phyloP scores from a whole-genome alignment of 208 protist species.

The Angomonas ambiguus region DNA sequence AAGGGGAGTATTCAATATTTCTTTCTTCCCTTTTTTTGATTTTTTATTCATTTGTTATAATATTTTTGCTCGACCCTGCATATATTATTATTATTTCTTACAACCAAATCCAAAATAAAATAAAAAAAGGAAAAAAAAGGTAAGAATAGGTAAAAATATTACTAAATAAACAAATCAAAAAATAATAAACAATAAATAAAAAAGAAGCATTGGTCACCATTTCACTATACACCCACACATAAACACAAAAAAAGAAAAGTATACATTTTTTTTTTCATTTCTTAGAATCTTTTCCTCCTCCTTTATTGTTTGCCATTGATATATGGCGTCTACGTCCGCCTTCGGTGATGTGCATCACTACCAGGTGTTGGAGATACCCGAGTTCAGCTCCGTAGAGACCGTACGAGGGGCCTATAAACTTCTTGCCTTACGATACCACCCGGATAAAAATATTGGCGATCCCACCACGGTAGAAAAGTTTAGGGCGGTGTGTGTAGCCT shows the following conservation, averaged over 20 bases:
- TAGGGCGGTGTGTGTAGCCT: constrained; percentile 90
- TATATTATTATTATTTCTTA: background rate
- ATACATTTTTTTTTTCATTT: background rate
- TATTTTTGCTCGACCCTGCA: background rate
- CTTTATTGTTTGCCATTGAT: constrained; percentile 15
- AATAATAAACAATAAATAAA: background rate
- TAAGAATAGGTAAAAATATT: too few species aligned
- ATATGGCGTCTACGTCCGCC: background rate
- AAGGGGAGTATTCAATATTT: background rate
- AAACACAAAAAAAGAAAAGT: constrained; percentile 7
- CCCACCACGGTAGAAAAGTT: constrained; percentile 81
- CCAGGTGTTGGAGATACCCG: constrained; percentile 72
- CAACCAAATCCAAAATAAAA: too few species aligned
- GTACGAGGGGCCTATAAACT: constrained; percentile 93
- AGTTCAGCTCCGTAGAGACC: constrained; percentile 79
- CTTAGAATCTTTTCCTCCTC: constrained; percentile 8
- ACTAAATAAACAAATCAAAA: background rate
- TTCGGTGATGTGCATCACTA: constrained; percentile 51
- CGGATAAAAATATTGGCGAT: constrained; percentile 92
- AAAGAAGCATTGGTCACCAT: too few species aligned
- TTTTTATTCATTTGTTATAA: constrained; percentile 1
- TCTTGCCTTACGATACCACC: constrained; percentile 93
- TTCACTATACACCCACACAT: constrained; percentile 10
- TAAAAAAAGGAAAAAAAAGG: too few species aligned
- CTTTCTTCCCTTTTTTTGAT: background rate